phyloP scores from a whole-genome alignment of 805 yeast species.

The Schizosaccharomyces octosporus region DNA sequence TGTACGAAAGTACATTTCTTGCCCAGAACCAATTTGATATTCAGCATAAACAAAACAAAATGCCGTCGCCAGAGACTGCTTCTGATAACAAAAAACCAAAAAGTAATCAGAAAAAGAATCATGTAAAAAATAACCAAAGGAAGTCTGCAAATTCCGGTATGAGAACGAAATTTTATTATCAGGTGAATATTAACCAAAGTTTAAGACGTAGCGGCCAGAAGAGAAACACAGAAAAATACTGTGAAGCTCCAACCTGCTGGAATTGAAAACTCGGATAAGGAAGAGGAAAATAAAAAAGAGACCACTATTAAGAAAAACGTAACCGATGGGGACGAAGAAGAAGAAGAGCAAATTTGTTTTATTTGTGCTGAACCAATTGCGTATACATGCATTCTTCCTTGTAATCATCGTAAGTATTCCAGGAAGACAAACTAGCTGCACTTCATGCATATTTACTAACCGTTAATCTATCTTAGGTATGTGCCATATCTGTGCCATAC shows the following conservation, averaged over 20 bases:
- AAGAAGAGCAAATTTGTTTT: conserved; percentile 28
- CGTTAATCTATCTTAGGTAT: conserved; percentile 13
- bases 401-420: conserved; percentile 33
- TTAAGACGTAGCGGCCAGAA: no score
- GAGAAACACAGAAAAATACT: no score
- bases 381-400: conserved; percentile 50
- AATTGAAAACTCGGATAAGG: no score
- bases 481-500: conserved; percentile 59
- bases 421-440: neutral
- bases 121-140: neutral
- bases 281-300: no score
- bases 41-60: neutral
- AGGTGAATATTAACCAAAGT: no score
- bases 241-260: no score
- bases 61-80: neutral
- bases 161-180: no score
- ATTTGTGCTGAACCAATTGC: conserved; percentile 57
- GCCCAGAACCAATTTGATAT: neutral
- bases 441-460: neutral
- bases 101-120: neutral
- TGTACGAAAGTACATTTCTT: neutral
- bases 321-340: conserved; percentile 2
- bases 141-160: neutral
- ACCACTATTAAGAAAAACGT: neutral
- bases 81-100: neutral